Evolutionary conservation across 371 early-diverging fungal genomes (phyloP).

Genomic region (Lichtheimia hyalospora): DNA sequence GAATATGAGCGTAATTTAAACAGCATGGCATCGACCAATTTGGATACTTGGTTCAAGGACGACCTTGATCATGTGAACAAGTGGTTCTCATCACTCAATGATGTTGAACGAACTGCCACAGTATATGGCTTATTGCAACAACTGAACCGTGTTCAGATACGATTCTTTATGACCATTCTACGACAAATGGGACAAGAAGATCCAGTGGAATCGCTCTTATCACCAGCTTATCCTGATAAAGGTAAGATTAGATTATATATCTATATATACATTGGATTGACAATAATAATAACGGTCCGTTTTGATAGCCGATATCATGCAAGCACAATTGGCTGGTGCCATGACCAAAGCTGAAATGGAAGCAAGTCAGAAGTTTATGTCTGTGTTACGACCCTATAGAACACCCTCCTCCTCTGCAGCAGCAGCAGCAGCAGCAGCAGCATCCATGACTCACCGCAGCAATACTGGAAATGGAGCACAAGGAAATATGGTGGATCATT

Average conservation of each 20-base stretch:
- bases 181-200: conserved; percentile 86
- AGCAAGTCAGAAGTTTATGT: conserved; percentile 54
- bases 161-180: conserved; percentile 88
- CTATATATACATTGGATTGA: background rate
- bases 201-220: conserved; percentile 49
- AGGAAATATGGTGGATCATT: conserved; percentile 32
- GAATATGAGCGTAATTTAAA: conserved; percentile 91
- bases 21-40: conserved; percentile 86
- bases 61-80: conserved; percentile 92
- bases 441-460: background rate
- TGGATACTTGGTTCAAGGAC: conserved; percentile 58
- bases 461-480: conserved; percentile 28
- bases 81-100: conserved; percentile 89
- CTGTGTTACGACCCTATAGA: conserved; percentile 50
- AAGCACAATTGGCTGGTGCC: conserved; percentile 54
- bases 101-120: conserved; percentile 89
- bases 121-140: conserved; percentile 89
- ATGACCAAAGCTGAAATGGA: conserved; percentile 63
- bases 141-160: conserved; percentile 84
- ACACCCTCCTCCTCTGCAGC: background rate
- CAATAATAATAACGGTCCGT: background rate
- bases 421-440: conserved; percentile 24
- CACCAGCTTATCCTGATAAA: conserved; percentile 53
- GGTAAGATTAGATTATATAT: too few relatives aligned
- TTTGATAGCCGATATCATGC: conserved; percentile 39